Base-by-base conservation (phyloP, 345 rosid genomes). In the Brassica juncea region DNA sequence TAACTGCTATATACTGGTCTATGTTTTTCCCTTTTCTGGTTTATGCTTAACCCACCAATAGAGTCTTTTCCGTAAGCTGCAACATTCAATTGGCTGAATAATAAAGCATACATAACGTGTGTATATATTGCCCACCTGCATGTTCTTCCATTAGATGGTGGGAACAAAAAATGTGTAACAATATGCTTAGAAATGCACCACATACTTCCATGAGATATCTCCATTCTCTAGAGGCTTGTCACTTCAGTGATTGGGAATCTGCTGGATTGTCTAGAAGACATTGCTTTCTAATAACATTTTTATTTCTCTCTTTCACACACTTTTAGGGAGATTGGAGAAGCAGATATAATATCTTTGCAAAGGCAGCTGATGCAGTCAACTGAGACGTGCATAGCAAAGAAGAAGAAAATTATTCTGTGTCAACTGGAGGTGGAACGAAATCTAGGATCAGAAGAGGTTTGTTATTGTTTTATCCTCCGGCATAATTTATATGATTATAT, bases 331-430 rank as follows among this genome's bases (percentile, higher is more conserved):
- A 95, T 95, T 79, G 94, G 88, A 74, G 99, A 87, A 83, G 77
- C 92, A 47, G 99, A 93, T 74, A 87, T 93, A 86, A 93, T 86
- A 85, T 92, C 92, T 2, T 85, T 90, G 85, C 91, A 93, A 81
- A 91, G 97, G 81, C 99, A 93, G 79, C 80, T 93, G 81, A 88
- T 93, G 97, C 99, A 95, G 69, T 93, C 99, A 34, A 87, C 89
- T 73, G 99, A 95, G 83, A 91, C 89, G 77, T 93, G 94, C 77
- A 85, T 90, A 64, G 76, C 86, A 11, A 95, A 93, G 88, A 95
- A 95, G 83, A 95, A 95, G 85, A 95, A 89, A 85, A 93, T 93
- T 60, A 83, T 91, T 72, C 88, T 95, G 82, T 82, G 85, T 78
- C 94, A 89, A 79, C 86, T 86, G 90, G 99, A 93, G 86, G 90